Conservation (phyloP, 176 grass and related monocot genomes). For the Carex scoparia region DNA sequence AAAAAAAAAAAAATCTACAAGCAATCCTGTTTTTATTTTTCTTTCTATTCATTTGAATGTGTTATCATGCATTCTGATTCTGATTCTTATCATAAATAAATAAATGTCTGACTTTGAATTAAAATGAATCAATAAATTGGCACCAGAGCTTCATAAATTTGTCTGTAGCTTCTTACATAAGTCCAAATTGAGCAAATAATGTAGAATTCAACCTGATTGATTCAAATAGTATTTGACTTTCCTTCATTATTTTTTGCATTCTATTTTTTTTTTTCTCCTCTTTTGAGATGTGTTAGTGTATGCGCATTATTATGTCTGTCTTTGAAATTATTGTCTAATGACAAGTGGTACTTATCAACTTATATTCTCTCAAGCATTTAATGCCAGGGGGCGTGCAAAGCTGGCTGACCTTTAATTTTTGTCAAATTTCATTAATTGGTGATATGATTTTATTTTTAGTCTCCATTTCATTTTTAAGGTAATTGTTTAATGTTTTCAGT, state of each 20-base stretch:
- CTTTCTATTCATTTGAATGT: neutral
- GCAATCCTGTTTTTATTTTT: neutral
- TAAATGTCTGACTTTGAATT: neutral
- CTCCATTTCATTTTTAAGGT: neutral
- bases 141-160: neutral
- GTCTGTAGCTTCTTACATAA: neutral
- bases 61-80: neutral
- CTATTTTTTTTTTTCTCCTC: neutral
- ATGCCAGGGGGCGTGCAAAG: neutral
- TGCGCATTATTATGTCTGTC: constrained; percentile 7
- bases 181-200: neutral
- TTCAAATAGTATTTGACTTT: constrained; percentile 28
- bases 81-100: constrained; percentile 1
- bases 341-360: constrained; percentile 2
- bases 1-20: neutral
- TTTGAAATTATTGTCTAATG: constrained; percentile 10
- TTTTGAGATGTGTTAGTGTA: neutral
- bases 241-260: neutral
- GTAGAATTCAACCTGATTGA: constrained; percentile 8
- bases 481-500: neutral
- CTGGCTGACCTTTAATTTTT: neutral
- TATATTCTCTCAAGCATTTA: constrained; percentile 18
- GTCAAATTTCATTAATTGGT: neutral
- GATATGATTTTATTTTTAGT: neutral
- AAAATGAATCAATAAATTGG: neutral